Percentiles rank a stretch among this genome's conserved stretches.
These are phyloP conservation scores for Amborella trichopoda DNA, from an alignment of 164 flowering plant species.

Conservation along the genomic window DNA sequence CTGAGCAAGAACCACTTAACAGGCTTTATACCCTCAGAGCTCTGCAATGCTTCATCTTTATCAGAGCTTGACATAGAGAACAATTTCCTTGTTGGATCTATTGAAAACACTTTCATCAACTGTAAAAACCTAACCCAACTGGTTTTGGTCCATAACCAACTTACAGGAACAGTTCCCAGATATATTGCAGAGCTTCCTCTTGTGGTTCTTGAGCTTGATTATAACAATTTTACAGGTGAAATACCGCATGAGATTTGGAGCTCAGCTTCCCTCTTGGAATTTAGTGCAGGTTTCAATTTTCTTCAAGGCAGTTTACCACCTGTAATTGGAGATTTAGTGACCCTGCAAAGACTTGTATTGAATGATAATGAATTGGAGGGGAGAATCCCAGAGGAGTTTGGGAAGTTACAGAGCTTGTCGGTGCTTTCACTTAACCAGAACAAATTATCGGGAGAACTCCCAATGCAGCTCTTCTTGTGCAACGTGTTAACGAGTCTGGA, in stretches of 20 bases:
- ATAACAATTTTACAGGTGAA: conserved; percentile 52
- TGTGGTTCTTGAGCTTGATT: conserved; percentile 51
- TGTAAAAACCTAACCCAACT: conserved; percentile 53
- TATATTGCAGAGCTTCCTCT: conserved; percentile 55
- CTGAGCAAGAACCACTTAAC: conserved; percentile 38
- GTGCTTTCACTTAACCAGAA: conserved; percentile 54
- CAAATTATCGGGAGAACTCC: conserved; percentile 40
- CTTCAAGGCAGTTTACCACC: conserved; percentile 37
- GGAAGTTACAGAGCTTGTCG: conserved; percentile 38
- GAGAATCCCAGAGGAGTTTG: conserved; percentile 45
- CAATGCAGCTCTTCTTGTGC: conserved; percentile 42
- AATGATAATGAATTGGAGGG: conserved; percentile 45
- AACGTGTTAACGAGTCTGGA: conserved; percentile 42
- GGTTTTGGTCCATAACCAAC: conserved; percentile 35
- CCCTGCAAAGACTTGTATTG: conserved; percentile 38
- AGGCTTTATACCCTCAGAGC: conserved; percentile 47
- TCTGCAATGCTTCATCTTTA: conserved; percentile 43
- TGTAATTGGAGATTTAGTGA: conserved; percentile 41
- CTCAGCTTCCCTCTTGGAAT: conserved; percentile 36
- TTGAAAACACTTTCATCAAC: conserved; percentile 30
- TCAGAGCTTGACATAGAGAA: conserved; percentile 46
- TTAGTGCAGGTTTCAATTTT: conserved; percentile 48
- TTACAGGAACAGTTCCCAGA: conserved; percentile 46
- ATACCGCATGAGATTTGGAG: conserved; percentile 48
- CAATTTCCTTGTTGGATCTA: conserved; percentile 39